Conservation (phyloP, 805 yeast species). For the Tetrapisispora fleetii region DNA sequence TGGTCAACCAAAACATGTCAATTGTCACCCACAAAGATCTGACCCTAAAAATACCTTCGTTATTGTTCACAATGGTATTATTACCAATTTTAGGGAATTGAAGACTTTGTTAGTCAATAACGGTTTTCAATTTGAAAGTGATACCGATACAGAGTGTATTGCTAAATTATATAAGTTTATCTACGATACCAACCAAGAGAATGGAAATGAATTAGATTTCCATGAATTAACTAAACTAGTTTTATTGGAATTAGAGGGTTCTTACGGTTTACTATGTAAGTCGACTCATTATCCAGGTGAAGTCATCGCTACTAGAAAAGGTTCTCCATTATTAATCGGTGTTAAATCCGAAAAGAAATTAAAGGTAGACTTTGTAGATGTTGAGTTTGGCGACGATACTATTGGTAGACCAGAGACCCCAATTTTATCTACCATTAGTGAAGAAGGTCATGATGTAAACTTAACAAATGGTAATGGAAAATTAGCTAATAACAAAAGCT, state of each 20-base stretch:
- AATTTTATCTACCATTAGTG: conserved; percentile 13
- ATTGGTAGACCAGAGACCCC: conserved; percentile 29
- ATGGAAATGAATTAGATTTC: conserved; percentile 76
- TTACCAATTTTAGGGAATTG: conserved; percentile 89
- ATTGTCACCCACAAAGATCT: conserved; percentile 95
- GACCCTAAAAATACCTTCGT: conserved; percentile 76
- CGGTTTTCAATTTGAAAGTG: conserved; percentile 78
- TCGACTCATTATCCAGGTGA: conserved; percentile 91
- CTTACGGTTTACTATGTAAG: conserved; percentile 90
- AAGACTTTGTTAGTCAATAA: conserved; percentile 70
- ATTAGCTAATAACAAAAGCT: conserved; percentile 1
- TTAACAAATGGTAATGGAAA: conserved; percentile 2
- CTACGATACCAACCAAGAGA: conserved; percentile 64
- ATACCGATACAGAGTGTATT: conserved; percentile 96
- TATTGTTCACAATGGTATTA: conserved; percentile 95
- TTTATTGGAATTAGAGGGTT: conserved; percentile 88
- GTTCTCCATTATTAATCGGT: conserved; percentile 94
- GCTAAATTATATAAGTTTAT: conserved; percentile 90
- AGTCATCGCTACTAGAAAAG: conserved; percentile 93
- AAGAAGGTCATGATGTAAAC: not conserved
- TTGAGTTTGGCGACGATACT: conserved; percentile 77
- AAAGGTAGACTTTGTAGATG: conserved; percentile 96
- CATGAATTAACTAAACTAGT: conserved; percentile 89
- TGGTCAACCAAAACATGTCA: conserved; percentile 76
- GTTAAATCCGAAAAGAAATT: conserved; percentile 91